A percentile compares a stretch with the other conserved stretches of the same genome.
These are phyloP conservation scores for Tuber microsphaerosporum DNA, from an alignment of 495 filamentous ascomycete genomes.

Conservation along the genomic window DNA sequence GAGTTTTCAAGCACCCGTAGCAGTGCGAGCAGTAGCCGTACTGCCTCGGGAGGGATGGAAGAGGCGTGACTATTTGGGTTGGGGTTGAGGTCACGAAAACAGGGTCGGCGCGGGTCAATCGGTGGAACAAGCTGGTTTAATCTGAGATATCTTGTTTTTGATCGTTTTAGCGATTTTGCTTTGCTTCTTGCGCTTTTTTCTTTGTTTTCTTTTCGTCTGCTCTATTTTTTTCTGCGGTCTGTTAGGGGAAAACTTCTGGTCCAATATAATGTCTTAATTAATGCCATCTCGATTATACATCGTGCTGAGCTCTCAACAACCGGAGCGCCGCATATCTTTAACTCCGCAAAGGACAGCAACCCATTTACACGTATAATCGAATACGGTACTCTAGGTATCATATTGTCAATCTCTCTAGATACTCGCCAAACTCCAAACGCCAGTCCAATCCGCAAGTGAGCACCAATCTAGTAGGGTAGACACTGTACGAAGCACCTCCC, in stretches of 20 bases:
- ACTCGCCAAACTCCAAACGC: background rate
- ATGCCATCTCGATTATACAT: background rate
- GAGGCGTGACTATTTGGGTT: background rate
- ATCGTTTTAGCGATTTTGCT: background rate
- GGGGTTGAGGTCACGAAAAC: background rate
- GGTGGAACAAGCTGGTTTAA: background rate
- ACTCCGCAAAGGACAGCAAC: background rate
- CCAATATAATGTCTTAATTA: constrained; percentile 1
- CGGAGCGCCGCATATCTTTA: background rate
- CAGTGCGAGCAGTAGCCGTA: background rate
- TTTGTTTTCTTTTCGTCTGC: background rate
- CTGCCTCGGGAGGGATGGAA: background rate
- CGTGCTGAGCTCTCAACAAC: background rate
- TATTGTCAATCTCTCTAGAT: background rate
- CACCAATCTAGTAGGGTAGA: background rate
- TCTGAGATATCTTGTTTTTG: background rate
- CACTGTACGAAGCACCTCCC: background rate
- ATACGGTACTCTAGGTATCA: background rate
- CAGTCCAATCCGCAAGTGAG: background rate
- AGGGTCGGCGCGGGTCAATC: background rate
- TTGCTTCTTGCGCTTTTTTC: background rate
- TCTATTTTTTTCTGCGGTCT: background rate
- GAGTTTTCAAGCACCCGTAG: background rate
- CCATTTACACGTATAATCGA: background rate
- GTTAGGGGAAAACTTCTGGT: background rate